Evolutionary conservation across 1,284 basidiomycete species (phyloP).

Genomic region (Megacollybia platyphylla): DNA sequence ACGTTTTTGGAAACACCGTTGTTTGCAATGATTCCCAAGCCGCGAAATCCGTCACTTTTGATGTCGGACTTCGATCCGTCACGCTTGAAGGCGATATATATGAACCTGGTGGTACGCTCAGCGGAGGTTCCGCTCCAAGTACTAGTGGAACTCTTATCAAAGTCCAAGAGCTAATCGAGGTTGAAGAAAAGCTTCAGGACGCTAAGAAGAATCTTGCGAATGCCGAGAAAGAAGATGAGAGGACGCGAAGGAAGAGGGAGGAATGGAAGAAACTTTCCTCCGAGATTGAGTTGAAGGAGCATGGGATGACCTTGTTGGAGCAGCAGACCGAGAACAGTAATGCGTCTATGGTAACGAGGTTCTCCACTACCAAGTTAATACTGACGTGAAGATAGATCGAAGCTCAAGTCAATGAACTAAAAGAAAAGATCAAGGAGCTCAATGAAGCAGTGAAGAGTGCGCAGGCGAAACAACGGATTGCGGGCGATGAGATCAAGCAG

Average conservation of each 20-base stretch:
- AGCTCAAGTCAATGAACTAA: constrained; percentile 67
- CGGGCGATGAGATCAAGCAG: constrained; percentile 70
- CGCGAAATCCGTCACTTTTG: constrained; percentile 86
- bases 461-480: constrained; percentile 66
- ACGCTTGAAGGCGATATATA: constrained; percentile 95
- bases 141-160: constrained; percentile 70
- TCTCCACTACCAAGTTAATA: neutral
- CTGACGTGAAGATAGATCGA: constrained; percentile 44
- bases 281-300: constrained; percentile 82
- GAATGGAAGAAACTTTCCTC: constrained; percentile 57
- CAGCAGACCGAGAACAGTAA: constrained; percentile 85
- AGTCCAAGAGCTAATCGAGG: constrained; percentile 73
- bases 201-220: constrained; percentile 37
- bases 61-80: constrained; percentile 72
- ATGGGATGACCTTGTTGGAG: constrained; percentile 76
- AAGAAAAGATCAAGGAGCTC: constrained; percentile 58
- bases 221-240: constrained; percentile 49
- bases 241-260: constrained; percentile 45
- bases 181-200: constrained; percentile 38
- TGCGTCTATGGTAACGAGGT: constrained; percentile 61
- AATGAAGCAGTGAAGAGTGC: constrained; percentile 52
- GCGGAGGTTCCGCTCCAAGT: constrained; percentile 80
- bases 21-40: constrained; percentile 86
- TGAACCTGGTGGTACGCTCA: constrained; percentile 90
- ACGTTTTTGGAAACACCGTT: constrained; percentile 89